Evolutionary conservation across 192 early-diverging fungal genomes (phyloP).

Genomic region (Coemansia sp.): DNA sequence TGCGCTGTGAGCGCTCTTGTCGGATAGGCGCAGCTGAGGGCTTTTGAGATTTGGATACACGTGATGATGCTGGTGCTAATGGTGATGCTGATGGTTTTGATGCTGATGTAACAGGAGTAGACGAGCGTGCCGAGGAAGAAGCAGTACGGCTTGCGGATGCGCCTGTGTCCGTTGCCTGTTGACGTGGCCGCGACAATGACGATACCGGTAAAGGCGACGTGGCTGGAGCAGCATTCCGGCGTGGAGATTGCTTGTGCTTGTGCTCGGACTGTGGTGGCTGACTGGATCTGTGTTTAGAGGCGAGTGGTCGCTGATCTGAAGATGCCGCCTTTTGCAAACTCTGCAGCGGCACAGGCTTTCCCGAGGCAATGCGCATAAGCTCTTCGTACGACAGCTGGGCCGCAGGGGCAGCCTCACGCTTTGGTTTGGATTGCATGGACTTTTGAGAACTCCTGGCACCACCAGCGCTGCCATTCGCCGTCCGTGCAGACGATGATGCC

Average conservation of each 20-base stretch:
- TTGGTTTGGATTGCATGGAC: not conserved
- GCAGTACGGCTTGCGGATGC: not conserved
- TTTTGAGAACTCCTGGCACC: not conserved
- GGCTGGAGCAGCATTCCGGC: not conserved
- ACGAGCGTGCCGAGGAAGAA: not conserved
- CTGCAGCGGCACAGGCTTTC: conserved; percentile 1
- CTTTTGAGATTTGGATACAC: not conserved
- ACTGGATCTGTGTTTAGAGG: not conserved
- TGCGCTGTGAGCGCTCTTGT: conserved; percentile 6
- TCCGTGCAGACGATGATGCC: too few relatives aligned
- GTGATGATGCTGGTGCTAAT: not conserved
- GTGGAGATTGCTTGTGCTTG: not conserved
- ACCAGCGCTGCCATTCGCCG: too few relatives aligned
- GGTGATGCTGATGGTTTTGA: not conserved
- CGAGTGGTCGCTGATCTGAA: not conserved
- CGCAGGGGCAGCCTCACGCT: not conserved
- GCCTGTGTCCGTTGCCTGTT: conserved; percentile 3
- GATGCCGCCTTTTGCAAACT: not conserved
- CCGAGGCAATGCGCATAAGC: conserved; percentile 52
- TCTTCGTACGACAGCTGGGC: conserved; percentile 38
- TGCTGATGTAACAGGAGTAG: not conserved
- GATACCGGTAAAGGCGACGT: not conserved
- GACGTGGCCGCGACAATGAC: conserved; percentile 1
- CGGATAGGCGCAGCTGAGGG: not conserved
- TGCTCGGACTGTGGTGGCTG: not conserved